phyloP scores from a whole-genome alignment of 164 flowering plant genomes.

The Vitis rupestris region DNA sequence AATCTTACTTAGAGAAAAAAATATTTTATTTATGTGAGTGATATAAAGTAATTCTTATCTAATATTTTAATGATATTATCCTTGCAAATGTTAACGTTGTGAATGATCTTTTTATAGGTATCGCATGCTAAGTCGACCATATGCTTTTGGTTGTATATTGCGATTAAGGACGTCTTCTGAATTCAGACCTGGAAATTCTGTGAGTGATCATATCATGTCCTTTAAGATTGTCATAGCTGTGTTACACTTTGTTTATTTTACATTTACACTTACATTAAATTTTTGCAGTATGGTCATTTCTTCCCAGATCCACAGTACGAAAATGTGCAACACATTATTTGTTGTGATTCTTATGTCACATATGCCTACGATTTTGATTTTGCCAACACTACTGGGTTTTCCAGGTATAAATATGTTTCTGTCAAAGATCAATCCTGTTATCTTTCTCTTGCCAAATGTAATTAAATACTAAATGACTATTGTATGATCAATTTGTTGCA shows the following conservation, averaged over 20 bases:
- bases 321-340: slow-evolving; percentile 95
- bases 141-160: slow-evolving; percentile 89
- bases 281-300: slow-evolving; percentile 95
- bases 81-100: not conserved
- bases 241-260: not conserved
- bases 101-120: slow-evolving; percentile 56
- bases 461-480: slow-evolving; percentile 1
- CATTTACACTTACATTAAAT: not conserved
- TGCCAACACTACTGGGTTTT: slow-evolving; percentile 61
- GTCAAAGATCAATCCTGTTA: not conserved
- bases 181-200: slow-evolving; percentile 76
- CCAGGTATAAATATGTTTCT: slow-evolving; percentile 51
- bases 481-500: not conserved
- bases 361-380: slow-evolving; percentile 99
- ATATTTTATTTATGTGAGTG: too few species aligned
- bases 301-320: slow-evolving; percentile 98
- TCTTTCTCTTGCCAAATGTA: not conserved
- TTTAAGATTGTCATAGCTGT: not conserved
- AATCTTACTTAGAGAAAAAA: too few species aligned
- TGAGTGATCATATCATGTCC: slow-evolving; percentile 31
- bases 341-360: slow-evolving; percentile 95
- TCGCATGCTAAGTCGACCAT: slow-evolving; percentile 94
- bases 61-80: too few species aligned
- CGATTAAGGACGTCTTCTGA: slow-evolving; percentile 93
- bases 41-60: too few species aligned